A percentile compares a stretch with the other conserved stretches of the same genome.
Evolutionary conservation across 306 rosid species (phyloP).

Genomic region (Cucurbita ficifolia): DNA sequence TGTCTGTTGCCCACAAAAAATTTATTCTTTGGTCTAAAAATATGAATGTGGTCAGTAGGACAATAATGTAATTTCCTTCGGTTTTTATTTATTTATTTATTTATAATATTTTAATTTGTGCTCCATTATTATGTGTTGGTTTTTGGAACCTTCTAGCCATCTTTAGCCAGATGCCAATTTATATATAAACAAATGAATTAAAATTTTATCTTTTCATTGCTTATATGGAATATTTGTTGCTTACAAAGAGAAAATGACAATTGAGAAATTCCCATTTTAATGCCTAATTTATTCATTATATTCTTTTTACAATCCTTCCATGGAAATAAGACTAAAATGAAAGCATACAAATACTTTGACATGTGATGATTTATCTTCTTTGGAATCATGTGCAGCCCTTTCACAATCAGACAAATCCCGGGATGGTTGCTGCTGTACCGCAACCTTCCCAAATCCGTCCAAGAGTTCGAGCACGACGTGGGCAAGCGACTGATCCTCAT

Average conservation of each 20-base stretch:
- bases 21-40: neutral
- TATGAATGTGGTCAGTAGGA: neutral
- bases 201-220: neutral
- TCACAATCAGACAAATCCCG: slow-evolving; percentile 40
- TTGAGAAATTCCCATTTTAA: neutral
- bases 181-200: neutral
- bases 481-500: slow-evolving; percentile 98
- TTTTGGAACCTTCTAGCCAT: slow-evolving; percentile 1
- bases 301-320: neutral
- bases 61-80: neutral
- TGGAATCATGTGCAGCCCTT: slow-evolving; percentile 23
- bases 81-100: neutral
- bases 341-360: neutral
- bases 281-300: neutral
- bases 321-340: neutral
- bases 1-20: neutral
- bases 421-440: slow-evolving; percentile 18
- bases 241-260: neutral
- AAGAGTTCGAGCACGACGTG: slow-evolving; percentile 89
- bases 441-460: slow-evolving; percentile 70
- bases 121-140: neutral
- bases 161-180: neutral
- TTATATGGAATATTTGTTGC: neutral
- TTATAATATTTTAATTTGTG: neutral
- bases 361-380: neutral